phyloP scores from a whole-genome alignment of 805 yeast genomes.

The Schizosaccharomyces lindneri region DNA sequence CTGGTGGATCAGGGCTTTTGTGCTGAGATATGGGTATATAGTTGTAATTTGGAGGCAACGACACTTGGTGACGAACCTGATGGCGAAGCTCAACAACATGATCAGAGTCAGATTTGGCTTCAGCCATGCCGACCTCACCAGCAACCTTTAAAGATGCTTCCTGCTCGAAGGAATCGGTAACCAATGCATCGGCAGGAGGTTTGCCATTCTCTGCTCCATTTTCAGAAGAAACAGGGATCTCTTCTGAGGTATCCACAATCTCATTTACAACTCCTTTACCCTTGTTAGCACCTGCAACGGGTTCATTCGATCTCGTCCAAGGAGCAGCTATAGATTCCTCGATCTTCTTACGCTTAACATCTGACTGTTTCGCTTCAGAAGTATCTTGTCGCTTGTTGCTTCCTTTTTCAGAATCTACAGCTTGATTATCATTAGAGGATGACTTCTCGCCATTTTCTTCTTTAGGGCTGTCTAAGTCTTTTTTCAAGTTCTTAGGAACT shows the following conservation, averaged over 20 bases:
- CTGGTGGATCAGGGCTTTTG: slow-evolving; percentile 43
- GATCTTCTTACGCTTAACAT: not conserved
- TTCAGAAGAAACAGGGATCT: not conserved
- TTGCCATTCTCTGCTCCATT: not conserved
- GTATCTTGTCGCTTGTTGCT: not conserved
- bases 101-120: slow-evolving; percentile 17
- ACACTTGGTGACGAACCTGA: slow-evolving; percentile 94
- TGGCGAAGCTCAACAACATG: slow-evolving; percentile 51
- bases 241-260: slow-evolving; percentile 4
- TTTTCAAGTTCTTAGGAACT: not conserved
- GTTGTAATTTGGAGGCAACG: slow-evolving; percentile 76
- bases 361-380: not conserved
- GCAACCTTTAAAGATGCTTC: slow-evolving; percentile 75
- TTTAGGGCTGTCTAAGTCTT: not conserved
- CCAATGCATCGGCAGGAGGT: slow-evolving; percentile 22
- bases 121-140: slow-evolving; percentile 49
- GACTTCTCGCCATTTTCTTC: no score
- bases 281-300: not conserved
- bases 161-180: slow-evolving; percentile 65
- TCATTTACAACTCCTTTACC: not conserved
- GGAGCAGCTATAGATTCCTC: not conserved
- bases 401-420: no score
- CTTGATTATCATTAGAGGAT: no score
- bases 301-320: not conserved
- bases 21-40: slow-evolving; percentile 77